phyloP scores from a whole-genome alignment of 192 early-diverging fungal species.

The Mortierella claussenii region DNA sequence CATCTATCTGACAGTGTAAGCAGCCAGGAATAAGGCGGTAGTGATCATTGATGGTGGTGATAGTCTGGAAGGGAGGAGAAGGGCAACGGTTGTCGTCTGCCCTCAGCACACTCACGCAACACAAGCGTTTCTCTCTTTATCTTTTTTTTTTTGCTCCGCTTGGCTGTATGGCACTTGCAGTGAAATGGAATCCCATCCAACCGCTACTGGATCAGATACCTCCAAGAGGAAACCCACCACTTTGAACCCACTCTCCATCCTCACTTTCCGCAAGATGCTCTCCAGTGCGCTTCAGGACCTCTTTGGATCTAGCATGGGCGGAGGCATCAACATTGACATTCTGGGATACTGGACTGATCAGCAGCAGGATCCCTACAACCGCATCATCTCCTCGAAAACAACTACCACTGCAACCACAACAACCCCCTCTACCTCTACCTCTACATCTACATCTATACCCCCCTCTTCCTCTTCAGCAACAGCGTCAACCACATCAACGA shows the following conservation, averaged over 20 bases:
- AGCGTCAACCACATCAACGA: neutral
- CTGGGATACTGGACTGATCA: slow-evolving; percentile 41
- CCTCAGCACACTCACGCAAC: no score
- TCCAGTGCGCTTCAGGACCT: slow-evolving; percentile 38
- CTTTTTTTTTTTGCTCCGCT: no score
- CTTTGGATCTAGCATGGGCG: slow-evolving; percentile 43
- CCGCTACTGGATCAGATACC: neutral
- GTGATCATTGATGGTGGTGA: no score
- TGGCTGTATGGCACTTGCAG: neutral
- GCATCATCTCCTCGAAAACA: neutral
- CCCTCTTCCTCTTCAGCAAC: neutral
- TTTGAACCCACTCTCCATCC: slow-evolving; percentile 19
- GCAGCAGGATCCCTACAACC: slow-evolving; percentile 39
- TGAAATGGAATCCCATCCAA: slow-evolving; percentile 29
- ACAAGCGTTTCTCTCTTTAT: no score
- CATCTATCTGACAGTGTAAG: slow-evolving; percentile 51
- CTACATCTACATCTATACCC: slow-evolving; percentile 20
- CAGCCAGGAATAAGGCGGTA: neutral
- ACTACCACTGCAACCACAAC: neutral
- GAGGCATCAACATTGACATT: slow-evolving; percentile 51
- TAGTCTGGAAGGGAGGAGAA: no score
- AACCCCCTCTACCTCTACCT: slow-evolving; percentile 8
- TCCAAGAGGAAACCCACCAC: slow-evolving; percentile 5
- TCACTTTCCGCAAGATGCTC: slow-evolving; percentile 46
- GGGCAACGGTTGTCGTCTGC: no score